phyloP scores from a whole-genome alignment of 805 yeast species.

The Candida germanica region DNA sequence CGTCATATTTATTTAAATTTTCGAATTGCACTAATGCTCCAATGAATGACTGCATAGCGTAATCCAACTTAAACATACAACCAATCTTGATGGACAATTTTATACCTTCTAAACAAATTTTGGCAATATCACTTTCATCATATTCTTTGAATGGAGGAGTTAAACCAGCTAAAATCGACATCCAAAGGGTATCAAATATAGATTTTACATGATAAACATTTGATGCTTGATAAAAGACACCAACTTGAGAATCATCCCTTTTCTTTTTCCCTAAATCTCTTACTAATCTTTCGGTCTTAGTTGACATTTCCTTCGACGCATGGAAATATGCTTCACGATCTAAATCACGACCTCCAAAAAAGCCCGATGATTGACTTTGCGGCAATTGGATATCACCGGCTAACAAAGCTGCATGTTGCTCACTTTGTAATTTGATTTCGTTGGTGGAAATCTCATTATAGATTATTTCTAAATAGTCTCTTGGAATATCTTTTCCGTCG shows the following conservation, averaged over 20 bases:
- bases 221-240: slow-evolving; percentile 73
- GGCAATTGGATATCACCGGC: slow-evolving; percentile 51
- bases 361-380: slow-evolving; percentile 42
- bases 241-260: slow-evolving; percentile 37
- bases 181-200: slow-evolving; percentile 93
- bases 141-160: slow-evolving; percentile 92
- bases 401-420: slow-evolving; percentile 87
- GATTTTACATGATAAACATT: slow-evolving; percentile 89
- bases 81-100: slow-evolving; percentile 79
- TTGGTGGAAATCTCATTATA: slow-evolving; percentile 75
- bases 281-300: slow-evolving; percentile 82
- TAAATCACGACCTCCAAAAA: slow-evolving; percentile 68
- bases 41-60: slow-evolving; percentile 85
- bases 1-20: slow-evolving; percentile 73
- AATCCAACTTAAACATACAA: slow-evolving; percentile 75
- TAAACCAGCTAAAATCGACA: slow-evolving; percentile 92
- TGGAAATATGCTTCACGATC: slow-evolving; percentile 82
- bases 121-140: slow-evolving; percentile 69
- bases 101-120: slow-evolving; percentile 78
- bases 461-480: slow-evolving; percentile 63
- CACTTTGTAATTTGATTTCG: slow-evolving; percentile 89
- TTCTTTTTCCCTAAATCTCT: slow-evolving; percentile 54
- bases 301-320: slow-evolving; percentile 89
- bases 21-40: slow-evolving; percentile 88
- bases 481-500: slow-evolving; percentile 81